Evolutionary conservation across 2,329 filamentous ascomycete genomes (phyloP), one percentile per base, ranked within the genome.

Genomic region (Anthostomella pinea): DNA sequence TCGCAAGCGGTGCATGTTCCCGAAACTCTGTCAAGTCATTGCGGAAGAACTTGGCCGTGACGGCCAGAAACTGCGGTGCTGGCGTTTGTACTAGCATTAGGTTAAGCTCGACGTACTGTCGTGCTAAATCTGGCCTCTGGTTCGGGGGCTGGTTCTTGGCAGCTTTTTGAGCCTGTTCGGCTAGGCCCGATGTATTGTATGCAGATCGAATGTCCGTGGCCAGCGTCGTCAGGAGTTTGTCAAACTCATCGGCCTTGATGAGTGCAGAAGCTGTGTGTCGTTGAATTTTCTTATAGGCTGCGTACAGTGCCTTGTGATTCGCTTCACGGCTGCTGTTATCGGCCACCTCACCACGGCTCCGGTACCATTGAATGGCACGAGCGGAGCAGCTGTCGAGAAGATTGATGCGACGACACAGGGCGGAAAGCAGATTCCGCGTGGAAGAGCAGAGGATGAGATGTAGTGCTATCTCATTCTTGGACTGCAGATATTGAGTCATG

Each of bases 401-500:
- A 4, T 66, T 61, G 15, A 89, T 68, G 19, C 81, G 77, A 25
- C 79, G 79, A 58, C 79, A 85, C 30, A 81, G 70, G 19, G 84
- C 79, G 17, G 79, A 78, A 15, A 94, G 69, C 45, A 91, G 83
- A 14, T 79, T 78, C 9, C 88, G 78, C 8, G 83, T 83, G 34
- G 84, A 80, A 19, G 85, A 89, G 52, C 81, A 85, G 19, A 94
- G 73, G 14, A 93, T 58, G 28, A 83, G 64, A 46, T 83, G 78
- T 8, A 83, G 61, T 2, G 77, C 69, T 22, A 82, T 69, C 27
- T 80, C 73, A 46, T 79, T 77, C 29, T 68, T 70, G 23, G 66
- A 59, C 9, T 72, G 68, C 6, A 83, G 62, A 45, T 79, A 75
- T 2, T 59, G 51, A 2, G 70, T 65, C 43, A 81, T 60, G 26